Base-by-base conservation (phyloP, 257 asterid genomes). In the Solanum tarijense region DNA sequence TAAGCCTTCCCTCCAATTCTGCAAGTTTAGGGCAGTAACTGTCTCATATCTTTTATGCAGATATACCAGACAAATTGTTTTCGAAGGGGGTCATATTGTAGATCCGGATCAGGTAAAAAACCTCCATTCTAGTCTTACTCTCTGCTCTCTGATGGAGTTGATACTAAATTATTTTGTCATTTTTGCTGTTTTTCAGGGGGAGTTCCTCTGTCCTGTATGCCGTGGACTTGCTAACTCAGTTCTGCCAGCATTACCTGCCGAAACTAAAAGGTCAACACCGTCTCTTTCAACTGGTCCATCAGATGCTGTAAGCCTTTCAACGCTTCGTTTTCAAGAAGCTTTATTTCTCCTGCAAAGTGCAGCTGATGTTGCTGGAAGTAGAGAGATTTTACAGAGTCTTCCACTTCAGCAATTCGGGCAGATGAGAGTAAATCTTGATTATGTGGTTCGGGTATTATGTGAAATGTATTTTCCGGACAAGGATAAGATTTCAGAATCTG, bases 161-260 rank as follows among this genome's bases (percentile, higher is more conserved):
- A 82, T 48, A 34, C 39, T 84, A 27, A 62, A 86, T 88, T 83
- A 35, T 55, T 86, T 85, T 90, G 90, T 78, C 35, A 41, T 78
- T 88, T 87, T 43, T 88, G 29, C 88, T 85, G 23, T 86, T 90
- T 89, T 83, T 87, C 90, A 97, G 99, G 99, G 99, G 87, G 99
- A 97, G 91, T 96, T 97, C 92, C 98, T 97, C 84, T 97, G 99
- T 92, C 99, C 99, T 20, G 99, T 96, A 79, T 97, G 99, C 87
- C 95, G 99, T 34, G 99, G 99, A 72, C 96, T 97, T 89, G 96
- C 99, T 72, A 96, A 97, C 86, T 94, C 97, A 66, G 95, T 94
- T 78, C 92, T 97, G 88, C 97, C 99, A 79, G 93, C 92, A 87
- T 87, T 92, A 86, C 92, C 96, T 89, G 91, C 90, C 83, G 92